Conservation (phyloP, 371 early-diverging fungal species). For the Zychaea mexicana region DNA sequence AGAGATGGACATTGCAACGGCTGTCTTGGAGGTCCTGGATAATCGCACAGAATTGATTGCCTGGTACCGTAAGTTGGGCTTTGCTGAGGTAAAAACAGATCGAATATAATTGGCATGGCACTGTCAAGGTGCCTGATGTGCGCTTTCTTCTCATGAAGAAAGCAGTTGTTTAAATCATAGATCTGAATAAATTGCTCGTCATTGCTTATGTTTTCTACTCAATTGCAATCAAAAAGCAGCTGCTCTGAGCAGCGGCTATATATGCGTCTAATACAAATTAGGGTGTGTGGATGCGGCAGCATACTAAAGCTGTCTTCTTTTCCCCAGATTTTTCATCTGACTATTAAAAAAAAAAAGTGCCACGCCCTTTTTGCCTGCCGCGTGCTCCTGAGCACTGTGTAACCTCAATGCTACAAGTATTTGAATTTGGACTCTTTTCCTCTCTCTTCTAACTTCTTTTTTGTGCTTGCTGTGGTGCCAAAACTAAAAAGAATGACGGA, state of each 20-base stretch:
- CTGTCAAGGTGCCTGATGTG: background rate
- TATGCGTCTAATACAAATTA: no score
- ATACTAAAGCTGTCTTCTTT: no score
- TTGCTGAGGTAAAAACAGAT: conserved; percentile 41
- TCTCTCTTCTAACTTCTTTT: background rate
- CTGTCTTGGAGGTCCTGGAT: conserved; percentile 48
- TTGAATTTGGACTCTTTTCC: background rate
- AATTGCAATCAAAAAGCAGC: no score
- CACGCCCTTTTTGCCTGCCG: no score
- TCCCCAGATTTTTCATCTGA: no score
- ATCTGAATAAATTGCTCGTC: background rate
- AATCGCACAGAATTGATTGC: conserved; percentile 49
- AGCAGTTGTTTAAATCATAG: background rate
- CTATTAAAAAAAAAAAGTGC: no score
- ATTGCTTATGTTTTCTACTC: background rate
- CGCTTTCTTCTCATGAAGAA: background rate
- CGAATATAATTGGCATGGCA: background rate
- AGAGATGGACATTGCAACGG: conserved; percentile 29
- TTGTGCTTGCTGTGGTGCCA: background rate
- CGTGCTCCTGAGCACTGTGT: no score
- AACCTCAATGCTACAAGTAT: no score
- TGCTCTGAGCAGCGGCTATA: no score
- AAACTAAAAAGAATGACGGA: background rate
- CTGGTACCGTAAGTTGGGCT: conserved; percentile 59
- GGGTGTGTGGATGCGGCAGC: no score